Evolutionary conservation across 768 basidiomycete genomes (phyloP).

Genomic region (Naematelia encephala): DNA sequence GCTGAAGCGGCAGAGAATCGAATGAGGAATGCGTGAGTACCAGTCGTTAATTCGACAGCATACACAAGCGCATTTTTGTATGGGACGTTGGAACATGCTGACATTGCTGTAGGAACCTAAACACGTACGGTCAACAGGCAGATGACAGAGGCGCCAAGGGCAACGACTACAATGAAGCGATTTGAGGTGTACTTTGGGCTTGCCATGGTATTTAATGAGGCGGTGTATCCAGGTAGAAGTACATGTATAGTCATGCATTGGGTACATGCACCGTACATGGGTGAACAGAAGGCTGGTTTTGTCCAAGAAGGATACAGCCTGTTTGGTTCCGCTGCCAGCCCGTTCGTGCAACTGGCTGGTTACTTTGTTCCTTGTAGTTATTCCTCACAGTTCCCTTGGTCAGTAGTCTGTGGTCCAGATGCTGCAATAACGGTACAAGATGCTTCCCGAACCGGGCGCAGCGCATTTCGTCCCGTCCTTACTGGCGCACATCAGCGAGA

Average conservation of each 20-base stretch:
- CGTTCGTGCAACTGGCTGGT: too few species aligned
- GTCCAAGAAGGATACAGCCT: too few species aligned
- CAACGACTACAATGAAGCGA: conserved; percentile 40
- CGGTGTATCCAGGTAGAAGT: not conserved
- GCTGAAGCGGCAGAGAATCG: conserved; percentile 26
- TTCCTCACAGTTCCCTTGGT: too few species aligned
- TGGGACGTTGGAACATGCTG: too few species aligned
- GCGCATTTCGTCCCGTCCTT: conserved; percentile 17
- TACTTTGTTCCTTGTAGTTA: too few species aligned
- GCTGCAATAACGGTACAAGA: conserved; percentile 7
- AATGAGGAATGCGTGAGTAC: conserved; percentile 22
- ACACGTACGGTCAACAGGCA: conserved; percentile 37
- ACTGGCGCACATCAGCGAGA: conserved; percentile 8
- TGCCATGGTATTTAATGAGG: too few species aligned
- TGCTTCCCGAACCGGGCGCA: conserved; percentile 16
- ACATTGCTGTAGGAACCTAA: not conserved
- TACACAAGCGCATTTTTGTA: too few species aligned
- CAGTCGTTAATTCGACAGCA: too few species aligned
- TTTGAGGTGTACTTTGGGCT: not conserved
- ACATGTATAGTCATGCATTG: not conserved
- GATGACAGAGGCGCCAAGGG: conserved; percentile 36
- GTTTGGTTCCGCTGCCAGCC: not conserved
- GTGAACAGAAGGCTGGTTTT: too few species aligned
- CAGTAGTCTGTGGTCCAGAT: too few species aligned
- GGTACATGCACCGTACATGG: too few species aligned